These are phyloP conservation scores for Primulina huaijiensis DNA, from an alignment of 257 asterid species.

Conservation along the genomic window DNA sequence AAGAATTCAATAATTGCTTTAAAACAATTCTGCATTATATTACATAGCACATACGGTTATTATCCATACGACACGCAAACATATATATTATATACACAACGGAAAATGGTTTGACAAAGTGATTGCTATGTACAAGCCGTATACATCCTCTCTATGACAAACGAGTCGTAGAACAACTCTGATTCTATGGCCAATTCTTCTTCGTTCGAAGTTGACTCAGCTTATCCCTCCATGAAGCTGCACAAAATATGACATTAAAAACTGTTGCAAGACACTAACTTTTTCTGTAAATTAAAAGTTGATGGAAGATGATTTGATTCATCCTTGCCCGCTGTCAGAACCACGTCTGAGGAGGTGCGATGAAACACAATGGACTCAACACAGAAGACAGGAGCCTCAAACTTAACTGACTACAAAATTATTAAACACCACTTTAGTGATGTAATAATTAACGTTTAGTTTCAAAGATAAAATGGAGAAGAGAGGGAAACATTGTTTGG, in stretches of 20 bases:
- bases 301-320: neutral
- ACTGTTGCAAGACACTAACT: neutral
- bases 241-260: neutral
- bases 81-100: neutral
- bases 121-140: neutral
- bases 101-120: neutral
- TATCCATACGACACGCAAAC: neutral
- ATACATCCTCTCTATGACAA: neutral
- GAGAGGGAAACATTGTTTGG: no score
- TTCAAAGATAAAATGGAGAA: neutral
- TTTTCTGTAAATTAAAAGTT: neutral
- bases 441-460: neutral
- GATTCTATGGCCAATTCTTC: conserved; percentile 45
- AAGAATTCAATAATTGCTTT: neutral
- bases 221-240: conserved; percentile 58
- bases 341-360: no score
- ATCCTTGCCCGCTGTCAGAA: no score
- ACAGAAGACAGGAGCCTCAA: no score
- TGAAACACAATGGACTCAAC: no score
- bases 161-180: neutral
- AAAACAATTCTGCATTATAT: neutral
- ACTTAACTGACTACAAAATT: neutral
- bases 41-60: neutral
- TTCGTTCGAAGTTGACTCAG: conserved; percentile 53
- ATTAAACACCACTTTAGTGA: neutral